Conservation (phyloP, 1,284 basidiomycete genomes). For the Boletus sp. region DNA sequence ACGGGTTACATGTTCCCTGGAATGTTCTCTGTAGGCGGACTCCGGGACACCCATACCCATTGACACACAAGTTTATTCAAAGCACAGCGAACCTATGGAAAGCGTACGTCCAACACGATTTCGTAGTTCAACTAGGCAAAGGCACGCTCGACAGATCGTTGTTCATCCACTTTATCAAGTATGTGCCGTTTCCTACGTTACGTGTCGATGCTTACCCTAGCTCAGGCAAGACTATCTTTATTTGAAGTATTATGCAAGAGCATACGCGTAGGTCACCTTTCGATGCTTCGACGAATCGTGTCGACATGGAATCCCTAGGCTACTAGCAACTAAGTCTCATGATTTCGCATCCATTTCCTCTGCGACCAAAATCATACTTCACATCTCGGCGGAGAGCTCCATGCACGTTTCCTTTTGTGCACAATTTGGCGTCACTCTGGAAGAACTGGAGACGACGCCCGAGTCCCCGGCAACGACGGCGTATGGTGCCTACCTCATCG, state of each 20-base stretch:
- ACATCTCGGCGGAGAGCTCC: slow-evolving; percentile 68
- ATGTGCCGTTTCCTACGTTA: slow-evolving; percentile 18
- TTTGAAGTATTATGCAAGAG: slow-evolving; percentile 76
- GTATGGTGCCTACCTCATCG: slow-evolving; percentile 85
- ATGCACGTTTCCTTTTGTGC: slow-evolving; percentile 75
- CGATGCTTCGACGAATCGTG: background rate
- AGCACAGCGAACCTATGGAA: slow-evolving; percentile 63
- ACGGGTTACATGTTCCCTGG: background rate
- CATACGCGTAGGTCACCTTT: slow-evolving; percentile 53
- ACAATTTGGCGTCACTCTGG: slow-evolving; percentile 62
- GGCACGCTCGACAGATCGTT: slow-evolving; percentile 64
- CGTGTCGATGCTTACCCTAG: background rate
- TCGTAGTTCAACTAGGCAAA: slow-evolving; percentile 71
- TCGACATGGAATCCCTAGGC: slow-evolving; percentile 36
- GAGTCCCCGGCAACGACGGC: slow-evolving; percentile 76
- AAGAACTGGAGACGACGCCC: slow-evolving; percentile 58
- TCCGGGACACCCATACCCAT: slow-evolving; percentile 61
- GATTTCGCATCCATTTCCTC: slow-evolving; percentile 63
- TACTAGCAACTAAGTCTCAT: slow-evolving; percentile 77
- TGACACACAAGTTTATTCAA: slow-evolving; percentile 66
- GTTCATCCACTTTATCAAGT: slow-evolving; percentile 89
- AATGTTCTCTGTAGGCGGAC: slow-evolving; percentile 48
- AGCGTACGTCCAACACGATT: slow-evolving; percentile 79
- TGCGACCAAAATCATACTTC: slow-evolving; percentile 65
- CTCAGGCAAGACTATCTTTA: slow-evolving; percentile 75